Evolutionary conservation across 768 basidiomycete species (phyloP).

Genomic region (Lactarius psammicola): DNA sequence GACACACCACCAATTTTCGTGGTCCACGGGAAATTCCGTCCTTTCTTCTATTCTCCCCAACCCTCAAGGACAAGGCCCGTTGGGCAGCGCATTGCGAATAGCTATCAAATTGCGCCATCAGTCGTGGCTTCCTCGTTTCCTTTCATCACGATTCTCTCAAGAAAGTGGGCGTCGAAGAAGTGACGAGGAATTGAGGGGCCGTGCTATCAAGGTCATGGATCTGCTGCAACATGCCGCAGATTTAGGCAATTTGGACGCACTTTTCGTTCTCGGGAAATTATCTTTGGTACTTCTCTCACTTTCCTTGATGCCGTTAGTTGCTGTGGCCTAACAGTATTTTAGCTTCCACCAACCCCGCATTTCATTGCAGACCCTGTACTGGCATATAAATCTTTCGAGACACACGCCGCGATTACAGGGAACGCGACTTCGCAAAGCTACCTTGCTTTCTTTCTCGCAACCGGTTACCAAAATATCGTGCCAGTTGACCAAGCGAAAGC

Average conservation of each 20-base stretch:
- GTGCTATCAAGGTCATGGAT: conserved; percentile 80
- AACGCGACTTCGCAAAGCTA: conserved; percentile 85
- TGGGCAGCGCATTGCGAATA: conserved; percentile 70
- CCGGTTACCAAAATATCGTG: conserved; percentile 69
- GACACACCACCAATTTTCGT: conserved; percentile 42
- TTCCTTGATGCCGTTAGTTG: background rate
- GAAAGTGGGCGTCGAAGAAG: conserved; percentile 45
- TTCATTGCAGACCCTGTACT: conserved; percentile 59
- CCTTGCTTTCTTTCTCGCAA: conserved; percentile 85
- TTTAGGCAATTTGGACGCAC: conserved; percentile 70
- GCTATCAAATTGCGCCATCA: conserved; percentile 62
- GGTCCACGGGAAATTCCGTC: conserved; percentile 44
- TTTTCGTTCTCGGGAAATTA: conserved; percentile 64
- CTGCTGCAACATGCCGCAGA: conserved; percentile 79
- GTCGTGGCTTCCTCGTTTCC: conserved; percentile 47
- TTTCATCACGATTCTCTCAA: conserved; percentile 43
- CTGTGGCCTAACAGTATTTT: background rate
- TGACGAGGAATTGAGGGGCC: conserved; percentile 65
- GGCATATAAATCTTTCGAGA: conserved; percentile 61
- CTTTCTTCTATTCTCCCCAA: conserved; percentile 67
- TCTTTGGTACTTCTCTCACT: conserved; percentile 50
- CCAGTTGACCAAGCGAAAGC: conserved; percentile 75
- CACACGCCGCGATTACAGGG: conserved; percentile 68
- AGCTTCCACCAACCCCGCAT: conserved; percentile 75
- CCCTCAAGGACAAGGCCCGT: conserved; percentile 72